Base-by-base conservation (phyloP, 352 stramenopile species). In the Aphanomyces euteiches region DNA sequence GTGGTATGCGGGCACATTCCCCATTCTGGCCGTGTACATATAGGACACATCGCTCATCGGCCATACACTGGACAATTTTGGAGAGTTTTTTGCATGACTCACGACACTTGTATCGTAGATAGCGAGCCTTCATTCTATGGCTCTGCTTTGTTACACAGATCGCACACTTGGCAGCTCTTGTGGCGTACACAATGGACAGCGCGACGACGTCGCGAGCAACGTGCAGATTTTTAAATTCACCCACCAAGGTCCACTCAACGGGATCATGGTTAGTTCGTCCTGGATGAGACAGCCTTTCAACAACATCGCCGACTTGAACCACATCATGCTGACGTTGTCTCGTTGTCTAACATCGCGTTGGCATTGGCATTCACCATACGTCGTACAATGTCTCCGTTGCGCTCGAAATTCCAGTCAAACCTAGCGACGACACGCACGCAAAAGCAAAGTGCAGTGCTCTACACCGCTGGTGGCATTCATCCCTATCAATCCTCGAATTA, bases 201-300 rank as follows among this genome's bases (percentile, higher is more conserved):
- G 48, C 48, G 12, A 57, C 48, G 6, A 7, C 12, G 19, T 57
- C 48, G 7, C 19, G 12, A 34, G 48, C 48, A n/a, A 15, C 19
- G 19, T 57, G 12, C 12, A 36, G 8, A 15, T 15, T 57, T 15
- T 6, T 5, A 21, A 19, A 57, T 34, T 19, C 48, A 21, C 48
- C 48, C n/a, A 57, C 48, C 6, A 57, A n/a, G 8, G 48, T 57
- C 48, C 48, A 57, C 36, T 57, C 48, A 21, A n/a, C n/a, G n/a
- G n/a, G n/a, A n/a, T n/a, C n/a, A n/a, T n/a, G n/a, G n/a, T n/a
- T n/a, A n/a, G n/a, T n/a, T n/a, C n/a, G n/a, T n/a, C n/a, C n/a
- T n/a, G n/a, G n/a, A n/a, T n/a, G n/a, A n/a, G n/a, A n/a, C n/a
- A n/a, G n/a, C n/a, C n/a, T n/a, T n/a, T n/a, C n/a, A n/a, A n/a